Percentiles rank a stretch among this genome's conserved stretches.
These are phyloP conservation scores for Diaporthe batatas DNA, from an alignment of 2,329 filamentous ascomycete species.

Conservation along the genomic window DNA sequence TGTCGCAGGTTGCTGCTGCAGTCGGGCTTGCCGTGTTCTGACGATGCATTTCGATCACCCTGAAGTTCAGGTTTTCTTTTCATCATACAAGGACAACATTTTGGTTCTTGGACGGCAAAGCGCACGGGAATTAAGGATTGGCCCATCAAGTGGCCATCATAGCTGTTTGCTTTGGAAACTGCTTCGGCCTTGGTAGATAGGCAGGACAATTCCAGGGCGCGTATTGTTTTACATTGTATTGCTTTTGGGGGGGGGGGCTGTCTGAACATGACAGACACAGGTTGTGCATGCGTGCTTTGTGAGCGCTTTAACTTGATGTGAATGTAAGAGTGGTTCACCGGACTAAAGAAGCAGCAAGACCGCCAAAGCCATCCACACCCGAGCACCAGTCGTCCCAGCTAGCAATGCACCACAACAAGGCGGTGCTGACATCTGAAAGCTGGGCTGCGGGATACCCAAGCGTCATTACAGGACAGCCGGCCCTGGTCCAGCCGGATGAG, in stretches of 20 bases:
- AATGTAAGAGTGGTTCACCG: background rate
- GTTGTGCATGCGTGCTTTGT: background rate
- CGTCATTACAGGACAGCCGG: background rate
- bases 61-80: background rate
- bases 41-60: background rate
- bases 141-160: background rate
- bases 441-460: background rate
- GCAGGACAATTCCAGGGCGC: background rate
- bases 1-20: background rate
- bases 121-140: background rate
- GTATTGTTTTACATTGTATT: background rate
- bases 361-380: background rate
- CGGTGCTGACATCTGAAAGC: too few relatives aligned
- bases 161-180: background rate
- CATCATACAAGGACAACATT: background rate
- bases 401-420: too few relatives aligned
- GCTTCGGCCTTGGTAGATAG: background rate
- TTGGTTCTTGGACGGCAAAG: background rate
- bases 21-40: background rate
- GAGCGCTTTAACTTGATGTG: background rate
- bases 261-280: background rate
- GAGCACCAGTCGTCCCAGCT: too few relatives aligned
- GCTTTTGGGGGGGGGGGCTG: background rate
- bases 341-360: constrained; percentile 26
- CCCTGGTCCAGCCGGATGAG: background rate